Evolutionary conservation across 805 yeast genomes (phyloP).

Genomic region (Saturnispora dispora): DNA sequence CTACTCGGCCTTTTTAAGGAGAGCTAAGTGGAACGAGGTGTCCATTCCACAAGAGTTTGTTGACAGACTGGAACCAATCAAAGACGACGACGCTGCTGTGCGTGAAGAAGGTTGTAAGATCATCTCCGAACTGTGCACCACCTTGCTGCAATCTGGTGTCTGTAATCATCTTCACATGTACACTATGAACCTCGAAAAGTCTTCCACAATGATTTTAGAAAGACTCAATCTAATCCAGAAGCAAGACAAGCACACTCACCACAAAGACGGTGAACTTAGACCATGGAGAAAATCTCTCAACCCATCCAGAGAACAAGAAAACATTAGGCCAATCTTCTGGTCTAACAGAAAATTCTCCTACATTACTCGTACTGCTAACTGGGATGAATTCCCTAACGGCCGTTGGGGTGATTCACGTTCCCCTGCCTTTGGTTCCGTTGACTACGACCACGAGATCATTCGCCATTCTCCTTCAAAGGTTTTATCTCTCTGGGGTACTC

Average conservation of each 20-base stretch:
- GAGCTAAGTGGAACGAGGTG: constrained; percentile 92
- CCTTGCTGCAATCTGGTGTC: constrained; percentile 57
- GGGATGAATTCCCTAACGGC: constrained; percentile 99
- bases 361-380: constrained; percentile 78
- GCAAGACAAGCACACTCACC: constrained; percentile 16
- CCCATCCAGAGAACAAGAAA: constrained; percentile 68
- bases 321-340: constrained; percentile 94
- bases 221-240: constrained; percentile 43
- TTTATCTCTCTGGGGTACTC: constrained; percentile 81
- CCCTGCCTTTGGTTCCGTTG: constrained; percentile 92
- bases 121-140: constrained; percentile 73
- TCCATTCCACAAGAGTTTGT: constrained; percentile 66
- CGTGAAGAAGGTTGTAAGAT: constrained; percentile 79
- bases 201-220: constrained; percentile 83
- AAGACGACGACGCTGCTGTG: constrained; percentile 84
- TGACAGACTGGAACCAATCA: constrained; percentile 64
- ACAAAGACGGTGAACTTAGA: constrained; percentile 24
- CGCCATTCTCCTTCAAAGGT: constrained; percentile 79
- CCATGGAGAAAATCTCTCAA: constrained; percentile 94
- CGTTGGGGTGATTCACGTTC: constrained; percentile 98
- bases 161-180: constrained; percentile 89
- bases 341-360: constrained; percentile 86
- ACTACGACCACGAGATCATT: constrained; percentile 69
- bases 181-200: constrained; percentile 93
- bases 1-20: constrained; percentile 81